Base-by-base conservation (phyloP, 1,284 basidiomycete species). In the Acaromyces ingoldii region DNA sequence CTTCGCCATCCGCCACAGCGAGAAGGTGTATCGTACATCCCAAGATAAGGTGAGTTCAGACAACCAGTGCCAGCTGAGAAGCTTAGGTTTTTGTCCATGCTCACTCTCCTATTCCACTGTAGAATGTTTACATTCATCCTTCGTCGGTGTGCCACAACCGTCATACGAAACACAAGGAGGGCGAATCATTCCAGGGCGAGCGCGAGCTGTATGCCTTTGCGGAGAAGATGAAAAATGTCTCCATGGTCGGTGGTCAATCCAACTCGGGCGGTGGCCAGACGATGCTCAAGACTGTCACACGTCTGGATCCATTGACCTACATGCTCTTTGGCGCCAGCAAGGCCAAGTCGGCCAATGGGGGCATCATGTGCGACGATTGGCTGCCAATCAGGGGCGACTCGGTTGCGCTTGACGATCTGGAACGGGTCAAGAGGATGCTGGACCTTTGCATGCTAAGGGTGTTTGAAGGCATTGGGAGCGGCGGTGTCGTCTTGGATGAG, bases 241-340 rank as follows among this genome's bases (percentile, higher is more conserved):
- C 85, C 0, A 68, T 72, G 72, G 72, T 19, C 78, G 74, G 53
- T n/a, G 53, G 49, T 19, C 75, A 78, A 34, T 50, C 57, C 17
- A 61, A 58, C 45, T 15, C 38, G 26, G 24, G 28, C n/a, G 46
- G 46, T 13, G 46, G 46, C 6, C 80, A 80, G 40, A 88, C 82
- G 52, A 86, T 82, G 75, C 79, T 96, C 30, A 82, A 91, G 41
- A 84, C 60, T 10, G 69, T 65, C 39, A 70, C 72, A 1, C 84
- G 86, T 30, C 78, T 96, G 29, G 91, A 96, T 76, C 88, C 88
- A 7, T 81, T 96, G 80, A 87, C 87, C 1, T 95, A 91, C 75
- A 83, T 95, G 78, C 81, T 97, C 9, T 96, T 97, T 64, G 92
- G 92, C 11, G 90, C 91, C 0, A 85, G 88, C 74, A 82, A 86